Base-by-base conservation (phyloP, 1,139 yeast genomes). In the Meyerozyma elateridarum region DNA sequence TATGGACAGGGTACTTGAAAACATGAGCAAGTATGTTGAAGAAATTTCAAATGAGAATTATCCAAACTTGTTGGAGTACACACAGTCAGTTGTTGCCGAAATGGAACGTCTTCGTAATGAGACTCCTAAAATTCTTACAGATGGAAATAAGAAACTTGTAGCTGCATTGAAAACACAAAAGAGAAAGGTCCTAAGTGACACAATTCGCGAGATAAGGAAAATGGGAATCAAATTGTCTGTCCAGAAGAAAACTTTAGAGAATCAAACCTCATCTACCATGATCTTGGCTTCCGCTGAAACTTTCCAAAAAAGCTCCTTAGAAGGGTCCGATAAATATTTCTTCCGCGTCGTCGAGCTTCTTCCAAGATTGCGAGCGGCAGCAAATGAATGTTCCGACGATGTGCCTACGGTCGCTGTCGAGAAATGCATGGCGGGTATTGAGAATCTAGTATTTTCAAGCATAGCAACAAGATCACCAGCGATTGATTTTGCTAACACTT, bases 91-190 rank as follows among this genome's bases (percentile, higher is more conserved):
- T 11, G 48, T 72, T 3, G 65, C 57, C 15, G 82, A 79, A 33
- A 78, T 87, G 57, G 79, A 78, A 6, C 57, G 73, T 19, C 65
- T 91, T 31, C 71, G 76, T 32, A 67, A 73, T 28, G 94, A 84
- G 45, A 93, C 98, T 0, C 98, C 98, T 2, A 58, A 63, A 3
- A 70, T 64, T 6, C 64, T 72, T 42, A 80, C 73, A 8, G 88
- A 89, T 34, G 93, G 82, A 24, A 79, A 76, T 45, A 88, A 89
- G 60, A 84, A 83, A 51, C 39, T 62, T 1, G 66, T 88, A 21
- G 81, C 91, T 2, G 71, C 88, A 3, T 64, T 93, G 52, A 85
- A 82, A 48, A 71, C 80, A 25, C 93, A 87, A 48, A 93, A 91
- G 59, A 69, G 81, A 40, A 84, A 82, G 44, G 59, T 87, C 8